Base-by-base conservation (phyloP, 2,329 filamentous ascomycete species). In the Cladobotryum mycophilum region DNA sequence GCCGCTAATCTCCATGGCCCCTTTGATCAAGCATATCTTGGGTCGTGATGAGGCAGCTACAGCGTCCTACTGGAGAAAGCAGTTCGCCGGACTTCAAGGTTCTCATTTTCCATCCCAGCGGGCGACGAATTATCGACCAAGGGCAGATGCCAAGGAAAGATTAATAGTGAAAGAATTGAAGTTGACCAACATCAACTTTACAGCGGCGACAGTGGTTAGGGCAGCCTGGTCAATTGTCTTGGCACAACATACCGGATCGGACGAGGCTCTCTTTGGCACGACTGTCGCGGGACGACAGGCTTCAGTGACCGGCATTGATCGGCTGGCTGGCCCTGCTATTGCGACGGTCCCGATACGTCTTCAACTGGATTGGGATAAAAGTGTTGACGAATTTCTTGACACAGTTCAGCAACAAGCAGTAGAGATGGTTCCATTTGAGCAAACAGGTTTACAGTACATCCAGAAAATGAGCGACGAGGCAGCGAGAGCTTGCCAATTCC, bases 161-260 rank as follows among this genome's bases (percentile, higher is more conserved):
- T 11, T 30, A 2, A 30, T 2, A 8, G 25, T 30, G 6, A 11
- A 8, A 6, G 25, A 11, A 30, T 30, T 30, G 8, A 30, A 8
- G 25, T 11, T 30, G 25, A 11, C 25, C 25, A 7, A 30, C 9
- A 11, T 7, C 8, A 30, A 30, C n/a, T 48, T 47, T 3, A 60
- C 56, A 0, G 35, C 45, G 1, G 52, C 56, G 0, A 56, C 34
- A 1, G 5, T 57, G 0, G 38, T 60, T 5, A 52, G 56, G 1
- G 72, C 76, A 25, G 79, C 80, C 0, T 71, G 77, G 58, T 70
- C 73, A 9, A 72, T 76, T 43, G 59, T 84, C 1, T 58, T 81
- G 4, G 64, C 70, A 15, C 64, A 66, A 11, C 82, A 82, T 54
- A 60, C 70, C 4, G 76, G 55, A 5, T 45, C 47, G 0, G 37